Conservation (phyloP, 345 rosid genomes). For the Lumnitzera littorea region DNA sequence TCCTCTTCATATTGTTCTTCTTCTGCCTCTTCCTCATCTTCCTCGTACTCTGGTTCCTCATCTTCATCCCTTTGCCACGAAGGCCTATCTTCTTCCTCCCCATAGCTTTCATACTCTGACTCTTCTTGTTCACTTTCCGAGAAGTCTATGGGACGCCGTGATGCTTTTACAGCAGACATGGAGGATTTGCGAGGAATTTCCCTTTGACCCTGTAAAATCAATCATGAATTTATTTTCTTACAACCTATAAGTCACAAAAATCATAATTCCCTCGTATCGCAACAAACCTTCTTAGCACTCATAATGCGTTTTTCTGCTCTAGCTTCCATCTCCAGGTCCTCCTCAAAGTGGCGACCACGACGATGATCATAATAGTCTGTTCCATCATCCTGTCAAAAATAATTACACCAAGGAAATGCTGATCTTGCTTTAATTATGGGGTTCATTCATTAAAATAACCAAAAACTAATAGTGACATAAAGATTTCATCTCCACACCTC, state of each 20-base stretch:
- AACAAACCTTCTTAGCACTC: slow-evolving; percentile 86
- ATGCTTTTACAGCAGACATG: slow-evolving; percentile 39
- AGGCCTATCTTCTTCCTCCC: slow-evolving; percentile 67
- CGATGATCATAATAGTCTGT: slow-evolving; percentile 70
- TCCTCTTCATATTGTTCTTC: slow-evolving; percentile 44
- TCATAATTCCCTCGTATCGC: not conserved
- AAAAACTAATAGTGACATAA: not conserved
- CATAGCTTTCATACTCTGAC: slow-evolving; percentile 94
- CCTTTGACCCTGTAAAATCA: slow-evolving; percentile 48
- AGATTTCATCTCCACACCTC: slow-evolving; percentile 46
- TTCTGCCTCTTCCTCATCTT: slow-evolving; percentile 69
- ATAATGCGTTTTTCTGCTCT: slow-evolving; percentile 81
- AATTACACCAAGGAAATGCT: not conserved
- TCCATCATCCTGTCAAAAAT: slow-evolving; percentile 68
- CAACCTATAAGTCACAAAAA: not conserved
- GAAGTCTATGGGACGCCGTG: slow-evolving; percentile 67
- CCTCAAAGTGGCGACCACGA: slow-evolving; percentile 71
- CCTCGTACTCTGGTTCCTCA: slow-evolving; percentile 73
- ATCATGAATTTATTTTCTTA: not conserved
- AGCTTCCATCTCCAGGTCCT: slow-evolving; percentile 88
- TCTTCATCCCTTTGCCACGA: slow-evolving; percentile 37
- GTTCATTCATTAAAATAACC: slow-evolving; percentile 2
- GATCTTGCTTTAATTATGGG: too few species aligned
- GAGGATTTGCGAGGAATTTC: slow-evolving; percentile 61
- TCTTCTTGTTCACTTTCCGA: slow-evolving; percentile 91